Base-by-base conservation (phyloP, 768 basidiomycete genomes). In the Russula sp. region DNA sequence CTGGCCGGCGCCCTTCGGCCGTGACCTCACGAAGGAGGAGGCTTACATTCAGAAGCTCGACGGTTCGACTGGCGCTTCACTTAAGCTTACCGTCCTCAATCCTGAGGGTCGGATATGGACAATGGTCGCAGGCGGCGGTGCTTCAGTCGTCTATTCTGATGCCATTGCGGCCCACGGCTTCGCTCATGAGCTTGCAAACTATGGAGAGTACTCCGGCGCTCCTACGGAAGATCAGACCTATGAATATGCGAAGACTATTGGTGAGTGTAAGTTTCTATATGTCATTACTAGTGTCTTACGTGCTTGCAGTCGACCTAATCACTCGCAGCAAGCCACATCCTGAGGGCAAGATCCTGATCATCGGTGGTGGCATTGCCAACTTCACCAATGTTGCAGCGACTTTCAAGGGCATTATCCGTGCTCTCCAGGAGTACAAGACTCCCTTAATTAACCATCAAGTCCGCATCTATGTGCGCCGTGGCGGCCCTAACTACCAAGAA, bases 291-390 rank as follows among this genome's bases (percentile, higher is more conserved):
- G 49, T 50, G 29, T 61, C 69, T 63, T 66, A 52, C n/a, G 46
- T 2, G 22, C 29, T 43, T 18, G 14, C 67, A 85, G 89, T 98
- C 71, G 95, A 98, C 74, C 78, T 99, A 64, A 92, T 98, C 74
- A 98, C 92, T 47, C 93, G 96, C 61, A 94, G 95, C 50, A 76
- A 80, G 25, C 86, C 90, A 52, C 81, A 84, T 68, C 79, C 87
- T 56, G 78, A 97, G 54, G 97, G 97, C 80, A 99, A 99, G 78
- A 85, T 98, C 73, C 89, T 98, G 75, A 97, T 99, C 82, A 97
- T 99, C 67, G 97, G 96, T 75, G 97, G 97, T 76, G 96, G 96
- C 78, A 97, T 97, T 65, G 97, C 97, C 79, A 99, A 99, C 85
- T 99, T 99, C 79, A 98, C 94, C 73, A 98, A 99, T 73, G 95